Evolutionary conservation across 2,329 filamentous ascomycete species (phyloP), one percentile per base, ranked within the genome.

Genomic region (Nectriaceae sp.): DNA sequence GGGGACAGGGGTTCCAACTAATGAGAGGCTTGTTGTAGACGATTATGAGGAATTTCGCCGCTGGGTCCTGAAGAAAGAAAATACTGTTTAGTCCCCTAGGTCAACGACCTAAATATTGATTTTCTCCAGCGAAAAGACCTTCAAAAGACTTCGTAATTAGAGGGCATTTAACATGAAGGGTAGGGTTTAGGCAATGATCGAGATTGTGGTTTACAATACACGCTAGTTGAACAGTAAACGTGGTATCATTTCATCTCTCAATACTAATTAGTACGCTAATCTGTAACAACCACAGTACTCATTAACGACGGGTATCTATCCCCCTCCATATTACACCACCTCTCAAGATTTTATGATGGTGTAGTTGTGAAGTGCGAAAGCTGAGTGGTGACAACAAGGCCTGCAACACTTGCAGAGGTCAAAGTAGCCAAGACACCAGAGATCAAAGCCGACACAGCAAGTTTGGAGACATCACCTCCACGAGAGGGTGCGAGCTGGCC

Each of bases 341-440:
- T 29, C 24, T 29, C 24, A 29, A 29, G 24, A 29, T n/a, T n/a
- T n/a, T n/a, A n/a, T n/a, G 24, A 13, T 29, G 24, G 24, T 29
- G 24, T 29, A 13, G 40, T 11, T 10, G 49, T 49, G 42, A 63
- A 61, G 20, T 24, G 24, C 1, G 58, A 41, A 4, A 65, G 36
- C 59, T 75, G 71, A 36, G 81, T 70, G 18, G 81, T 84, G 39
- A 89, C 80, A 50, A 96, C 75, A 68, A 96, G 78, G 36, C 89
- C 89, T 1, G 89, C 89, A 61, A 93, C 84, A 45, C 80, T 83
- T 15, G 90, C 91, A 59, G 85, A 89, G 3, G 85, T 91, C 59
- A 96, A 73, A 0, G 90, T 96, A 21, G 87, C 82, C 50, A 95
- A 73, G 26, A 94, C 83, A 63, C 91, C 90, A 0, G 88, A 87